Evolutionary conservation across 371 early-diverging fungal species (phyloP).

Genomic region (Chytridium lagenaria): DNA sequence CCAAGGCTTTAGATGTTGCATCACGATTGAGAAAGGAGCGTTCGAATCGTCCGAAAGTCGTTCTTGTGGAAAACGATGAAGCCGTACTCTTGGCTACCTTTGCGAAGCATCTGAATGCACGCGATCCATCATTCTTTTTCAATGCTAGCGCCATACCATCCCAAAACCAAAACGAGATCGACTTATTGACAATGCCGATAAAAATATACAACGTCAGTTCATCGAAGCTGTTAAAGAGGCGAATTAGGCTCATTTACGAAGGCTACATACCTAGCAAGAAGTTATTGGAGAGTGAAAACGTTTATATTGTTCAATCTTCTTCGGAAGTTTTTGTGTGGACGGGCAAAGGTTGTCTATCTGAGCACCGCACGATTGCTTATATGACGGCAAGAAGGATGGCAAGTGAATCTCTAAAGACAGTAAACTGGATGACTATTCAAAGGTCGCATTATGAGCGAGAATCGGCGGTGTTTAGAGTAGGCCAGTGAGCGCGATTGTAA

Average conservation of each 20-base stretch:
- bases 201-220: conserved; percentile 23
- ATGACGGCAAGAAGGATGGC: conserved; percentile 22
- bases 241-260: conserved; percentile 28
- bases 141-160: not conserved
- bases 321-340: conserved; percentile 44
- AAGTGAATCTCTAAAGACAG: not conserved
- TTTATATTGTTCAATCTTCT: conserved; percentile 23
- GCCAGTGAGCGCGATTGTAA: conserved; percentile 10
- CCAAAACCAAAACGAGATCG: not conserved
- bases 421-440: conserved; percentile 9
- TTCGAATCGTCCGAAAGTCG: conserved; percentile 36
- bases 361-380: conserved; percentile 17
- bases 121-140: not conserved
- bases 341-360: conserved; percentile 27
- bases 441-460: conserved; percentile 35
- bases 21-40: conserved; percentile 42
- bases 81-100: conserved; percentile 10
- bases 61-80: conserved; percentile 38
- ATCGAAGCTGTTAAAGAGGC: not conserved
- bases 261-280: conserved; percentile 33
- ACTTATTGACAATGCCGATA: not conserved
- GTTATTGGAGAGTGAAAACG: conserved; percentile 22
- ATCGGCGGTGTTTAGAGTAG: conserved; percentile 31
- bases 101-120: conserved; percentile 11
- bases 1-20: conserved; percentile 42